phyloP scores from a whole-genome alignment of 345 rosid species.

The Acer campestre region DNA sequence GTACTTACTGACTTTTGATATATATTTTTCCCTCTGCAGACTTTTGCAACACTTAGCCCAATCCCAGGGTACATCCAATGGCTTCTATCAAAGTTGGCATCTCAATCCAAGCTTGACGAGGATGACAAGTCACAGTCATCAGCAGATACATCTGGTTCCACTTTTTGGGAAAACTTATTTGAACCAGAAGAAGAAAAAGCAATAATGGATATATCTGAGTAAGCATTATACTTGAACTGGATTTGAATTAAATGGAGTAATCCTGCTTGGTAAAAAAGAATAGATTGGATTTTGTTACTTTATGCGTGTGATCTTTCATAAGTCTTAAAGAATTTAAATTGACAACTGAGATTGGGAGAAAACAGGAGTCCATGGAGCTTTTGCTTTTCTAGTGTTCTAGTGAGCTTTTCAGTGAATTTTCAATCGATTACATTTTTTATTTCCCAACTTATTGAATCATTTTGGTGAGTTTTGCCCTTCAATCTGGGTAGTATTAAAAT shows the following conservation, averaged over 20 bases:
- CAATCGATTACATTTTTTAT: background rate
- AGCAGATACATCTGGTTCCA: constrained; percentile 42
- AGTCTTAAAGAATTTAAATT: background rate
- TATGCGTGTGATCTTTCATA: background rate
- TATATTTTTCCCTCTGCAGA: constrained; percentile 40
- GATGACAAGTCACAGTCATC: constrained; percentile 37
- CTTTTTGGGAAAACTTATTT: constrained; percentile 73
- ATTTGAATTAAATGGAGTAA: background rate
- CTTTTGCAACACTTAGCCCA: constrained; percentile 92
- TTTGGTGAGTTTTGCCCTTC: background rate
- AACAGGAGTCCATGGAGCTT: background rate
- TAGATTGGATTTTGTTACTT: background rate
- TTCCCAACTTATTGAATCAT: background rate
- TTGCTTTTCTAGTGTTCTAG: background rate
- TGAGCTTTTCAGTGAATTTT: background rate
- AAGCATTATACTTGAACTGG: constrained; percentile 23
- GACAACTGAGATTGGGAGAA: background rate
- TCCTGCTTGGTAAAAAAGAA: background rate
- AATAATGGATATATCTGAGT: constrained; percentile 62
- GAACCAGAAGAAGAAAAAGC: constrained; percentile 83
- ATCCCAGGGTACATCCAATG: constrained; percentile 91
- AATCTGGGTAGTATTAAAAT: background rate
- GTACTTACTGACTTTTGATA: constrained; percentile 10
- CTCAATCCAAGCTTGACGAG: constrained; percentile 69
- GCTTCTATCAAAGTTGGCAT: constrained; percentile 81